Base-by-base conservation (phyloP, 1,284 basidiomycete genomes). In the Leucoagaricus sp. region DNA sequence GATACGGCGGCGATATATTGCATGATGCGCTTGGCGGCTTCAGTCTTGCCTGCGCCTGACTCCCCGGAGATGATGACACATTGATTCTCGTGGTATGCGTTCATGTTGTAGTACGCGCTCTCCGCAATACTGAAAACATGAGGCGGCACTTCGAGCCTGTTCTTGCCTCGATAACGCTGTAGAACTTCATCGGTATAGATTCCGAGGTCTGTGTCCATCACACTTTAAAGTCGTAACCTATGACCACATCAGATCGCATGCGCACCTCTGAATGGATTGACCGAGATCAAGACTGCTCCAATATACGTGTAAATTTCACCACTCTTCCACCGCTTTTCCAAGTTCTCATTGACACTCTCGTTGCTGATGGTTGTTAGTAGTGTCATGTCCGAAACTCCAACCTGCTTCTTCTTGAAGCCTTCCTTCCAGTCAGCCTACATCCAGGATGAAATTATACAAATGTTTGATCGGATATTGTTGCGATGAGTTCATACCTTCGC, bases 31-130 rank as follows among this genome's bases (percentile, higher is more conserved):
- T 98, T 98, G 23, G 96, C 96, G 8, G 95, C 95, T 72, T 98
- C 96, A 6, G 95, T 98, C 81, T 98, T 97, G 50, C 95, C 96
- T 9, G 95, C 95, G 56, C 96, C 96, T 10, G 94, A 97, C 78
- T 99, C 97, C 59, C 97, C 97, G 49, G 96, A 96, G 68, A 99
- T 99, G 75, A 99, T 99, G 57, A 99, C 96, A 73, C 97, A 99
- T 78, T 99, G 97, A 71, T 99, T 99, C 76, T 99, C 96, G 72
- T 96, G 91, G 76, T 99, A 98, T 28, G 95, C 94, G 62, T 94
- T 96, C 97, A 99, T 99, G 73, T 97, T 95, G 79, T 99, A 99
- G 79, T 98, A 99, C 10, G 95, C 89, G 54, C 91, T 85, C 78
- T 99, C 97, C 41, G 97, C 97, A 63, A 99, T 97, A 62, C 91